Percentiles rank a stretch among this genome's conserved stretches.
These are phyloP conservation scores for Chrysochromulina parva DNA, from an alignment of 78 protist species.

Conservation along the genomic window DNA sequence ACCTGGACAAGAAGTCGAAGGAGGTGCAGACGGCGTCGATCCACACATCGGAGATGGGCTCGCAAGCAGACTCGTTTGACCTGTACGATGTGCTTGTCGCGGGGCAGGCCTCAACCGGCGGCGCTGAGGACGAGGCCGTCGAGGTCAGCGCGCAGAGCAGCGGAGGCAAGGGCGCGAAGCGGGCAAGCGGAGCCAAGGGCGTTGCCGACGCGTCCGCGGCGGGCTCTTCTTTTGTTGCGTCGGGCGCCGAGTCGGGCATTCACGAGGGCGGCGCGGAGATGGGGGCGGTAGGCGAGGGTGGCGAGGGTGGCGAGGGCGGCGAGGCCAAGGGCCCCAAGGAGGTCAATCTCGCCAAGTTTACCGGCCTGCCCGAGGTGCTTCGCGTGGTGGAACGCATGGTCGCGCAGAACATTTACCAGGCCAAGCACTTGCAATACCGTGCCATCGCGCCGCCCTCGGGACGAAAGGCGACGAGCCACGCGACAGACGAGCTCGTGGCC, in stretches of 20 bases:
- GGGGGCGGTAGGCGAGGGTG: not conserved
- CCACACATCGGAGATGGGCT: not conserved
- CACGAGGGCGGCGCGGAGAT: not conserved
- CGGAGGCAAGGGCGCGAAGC: not conserved
- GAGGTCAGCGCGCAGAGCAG: too few relatives aligned
- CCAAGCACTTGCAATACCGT: not conserved
- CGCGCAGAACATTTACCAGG: constrained; percentile 29
- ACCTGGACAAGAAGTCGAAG: constrained; percentile 3
- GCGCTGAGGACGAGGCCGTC: not conserved
- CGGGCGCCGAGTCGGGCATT: not conserved
- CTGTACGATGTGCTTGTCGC: constrained; percentile 34
- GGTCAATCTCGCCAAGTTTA: not conserved
- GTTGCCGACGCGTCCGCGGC: not conserved
- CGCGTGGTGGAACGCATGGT: constrained; percentile 28
- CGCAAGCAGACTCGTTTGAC: not conserved
- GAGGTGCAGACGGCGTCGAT: constrained; percentile 16
- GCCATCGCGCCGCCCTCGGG: not conserved
- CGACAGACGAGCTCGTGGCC: not conserved
- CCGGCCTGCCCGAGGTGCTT: not conserved
- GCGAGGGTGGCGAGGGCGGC: not conserved
- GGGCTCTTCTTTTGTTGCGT: not conserved
- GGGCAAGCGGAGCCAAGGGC: not conserved
- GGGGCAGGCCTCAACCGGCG: not conserved
- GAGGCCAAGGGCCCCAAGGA: not conserved
- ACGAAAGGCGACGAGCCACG: not conserved